Conservation (phyloP, 2,329 filamentous ascomycete genomes). For the Fusarium setosum region DNA sequence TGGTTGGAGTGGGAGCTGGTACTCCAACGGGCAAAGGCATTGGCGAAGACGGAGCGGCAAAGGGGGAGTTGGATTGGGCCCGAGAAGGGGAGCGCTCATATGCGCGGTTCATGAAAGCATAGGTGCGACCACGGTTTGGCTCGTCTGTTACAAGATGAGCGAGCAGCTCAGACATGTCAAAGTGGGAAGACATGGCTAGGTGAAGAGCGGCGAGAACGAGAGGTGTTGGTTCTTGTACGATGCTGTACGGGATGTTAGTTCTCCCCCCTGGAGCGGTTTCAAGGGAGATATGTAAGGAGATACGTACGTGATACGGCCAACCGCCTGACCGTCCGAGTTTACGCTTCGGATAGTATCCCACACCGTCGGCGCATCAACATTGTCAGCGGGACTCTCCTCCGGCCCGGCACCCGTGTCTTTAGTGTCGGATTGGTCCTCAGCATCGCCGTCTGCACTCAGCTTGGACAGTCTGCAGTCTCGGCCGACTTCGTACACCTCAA, state of each 20-base stretch:
- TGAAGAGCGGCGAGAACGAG: constrained; percentile 70
- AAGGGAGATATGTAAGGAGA: background rate
- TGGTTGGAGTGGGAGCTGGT: constrained; percentile 41
- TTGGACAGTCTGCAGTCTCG: constrained; percentile 54
- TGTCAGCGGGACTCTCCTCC: constrained; percentile 40
- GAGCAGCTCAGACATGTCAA: constrained; percentile 72
- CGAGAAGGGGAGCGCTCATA: constrained; percentile 48
- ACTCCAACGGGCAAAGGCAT: constrained; percentile 12
- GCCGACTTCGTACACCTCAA: constrained; percentile 68
- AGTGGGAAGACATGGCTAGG: constrained; percentile 65
- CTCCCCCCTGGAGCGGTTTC: background rate
- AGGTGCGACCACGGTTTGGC: constrained; percentile 55
- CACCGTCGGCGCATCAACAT: constrained; percentile 53
- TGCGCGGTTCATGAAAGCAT: constrained; percentile 63
- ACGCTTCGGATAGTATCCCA: constrained; percentile 55
- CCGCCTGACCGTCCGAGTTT: constrained; percentile 53
- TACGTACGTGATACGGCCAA: constrained; percentile 68
- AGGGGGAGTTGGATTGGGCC: constrained; percentile 22
- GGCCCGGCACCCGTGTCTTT: constrained; percentile 41
- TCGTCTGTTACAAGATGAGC: constrained; percentile 63
- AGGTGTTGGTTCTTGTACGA: constrained; percentile 70
- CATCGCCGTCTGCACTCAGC: constrained; percentile 44
- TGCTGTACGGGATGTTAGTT: constrained; percentile 48
- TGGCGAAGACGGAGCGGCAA: constrained; percentile 21
- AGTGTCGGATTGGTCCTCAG: constrained; percentile 36